Evolutionary conservation across 257 asterid species (phyloP).

Genomic region (Capsicum rhomboideum): DNA sequence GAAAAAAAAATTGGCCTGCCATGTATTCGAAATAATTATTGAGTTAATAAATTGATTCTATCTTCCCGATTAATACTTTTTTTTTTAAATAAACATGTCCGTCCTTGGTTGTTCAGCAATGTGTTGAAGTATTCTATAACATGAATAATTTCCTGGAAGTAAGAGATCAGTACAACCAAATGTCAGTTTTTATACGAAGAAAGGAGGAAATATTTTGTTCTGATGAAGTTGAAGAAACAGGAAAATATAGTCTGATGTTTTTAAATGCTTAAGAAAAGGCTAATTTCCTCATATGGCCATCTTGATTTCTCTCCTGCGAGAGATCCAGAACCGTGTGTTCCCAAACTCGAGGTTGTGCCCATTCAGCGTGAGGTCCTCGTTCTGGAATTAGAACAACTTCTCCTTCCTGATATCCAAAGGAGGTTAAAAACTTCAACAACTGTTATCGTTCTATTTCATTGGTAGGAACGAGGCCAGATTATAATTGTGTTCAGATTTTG

Average conservation of each 20-base stretch:
- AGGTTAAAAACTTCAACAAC: not conserved
- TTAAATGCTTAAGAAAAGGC: not conserved
- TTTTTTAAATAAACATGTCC: not conserved
- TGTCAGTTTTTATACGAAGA: not conserved
- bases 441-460: not conserved
- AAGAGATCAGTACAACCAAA: not conserved
- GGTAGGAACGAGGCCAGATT: not conserved
- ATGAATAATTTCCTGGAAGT: not conserved
- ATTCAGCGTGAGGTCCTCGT: not conserved
- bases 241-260: not conserved
- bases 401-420: not conserved
- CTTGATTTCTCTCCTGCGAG: not conserved
- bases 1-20: not conserved
- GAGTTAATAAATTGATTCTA: not conserved
- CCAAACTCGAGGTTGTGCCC: not conserved
- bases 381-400: not conserved
- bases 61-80: not conserved
- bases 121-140: not conserved
- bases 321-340: not conserved
- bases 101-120: not conserved
- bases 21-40: not conserved
- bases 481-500: not conserved
- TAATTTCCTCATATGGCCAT: not conserved
- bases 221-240: not conserved
- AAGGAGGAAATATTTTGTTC: no score